Evolutionary conservation across 2,329 filamentous ascomycete species (phyloP), one percentile per base, ranked within the genome.

Genomic region (Cadophora gregata): DNA sequence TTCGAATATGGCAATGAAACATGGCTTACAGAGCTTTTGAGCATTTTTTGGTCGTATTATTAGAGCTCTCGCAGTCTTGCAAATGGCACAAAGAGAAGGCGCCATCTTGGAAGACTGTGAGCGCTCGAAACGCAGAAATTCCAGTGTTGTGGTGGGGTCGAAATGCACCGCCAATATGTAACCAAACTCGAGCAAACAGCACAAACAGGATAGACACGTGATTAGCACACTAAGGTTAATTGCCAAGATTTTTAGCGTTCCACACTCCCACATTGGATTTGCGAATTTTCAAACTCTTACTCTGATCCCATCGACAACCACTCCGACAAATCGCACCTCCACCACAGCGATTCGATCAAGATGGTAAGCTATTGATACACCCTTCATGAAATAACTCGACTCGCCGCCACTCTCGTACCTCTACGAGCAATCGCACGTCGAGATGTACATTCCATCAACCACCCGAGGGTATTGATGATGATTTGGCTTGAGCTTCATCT

Each of bases 31-130:
- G 56, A 99, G 86, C 75, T 97, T 97, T 73, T 96, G 89, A 74
- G 96, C 89, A 76, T 98, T 97, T 79, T 98, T 98, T 0, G 96
- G 95, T 31, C 96, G 88, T 69, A 97, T 93, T 66, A 99, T 96
- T 24, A 97, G 86, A 5, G 96, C 95, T 67, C 94, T 88, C 69
- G 90, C 85, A 25, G 84, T 85, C 70, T 90, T 85, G 81, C 96
- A 99, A 70, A 89, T 83, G 61, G 88, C 88, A 78, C 96, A 99
- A 25, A 85, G 81, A 24, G 86, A 85, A 25, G 93, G 93, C 8
- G 93, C 85, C 95, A 97, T 74, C 50, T 67, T 62, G 27, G 21
- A 25, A 48, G 48, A 29, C 19, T 36, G 29, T 25, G 24, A 29
- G 25, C 10, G 55, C 61, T 55, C 36, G 12, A 29, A 31, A 33